phyloP scores from a whole-genome alignment of 768 basidiomycete species.

The Agaricus subrufescens region DNA sequence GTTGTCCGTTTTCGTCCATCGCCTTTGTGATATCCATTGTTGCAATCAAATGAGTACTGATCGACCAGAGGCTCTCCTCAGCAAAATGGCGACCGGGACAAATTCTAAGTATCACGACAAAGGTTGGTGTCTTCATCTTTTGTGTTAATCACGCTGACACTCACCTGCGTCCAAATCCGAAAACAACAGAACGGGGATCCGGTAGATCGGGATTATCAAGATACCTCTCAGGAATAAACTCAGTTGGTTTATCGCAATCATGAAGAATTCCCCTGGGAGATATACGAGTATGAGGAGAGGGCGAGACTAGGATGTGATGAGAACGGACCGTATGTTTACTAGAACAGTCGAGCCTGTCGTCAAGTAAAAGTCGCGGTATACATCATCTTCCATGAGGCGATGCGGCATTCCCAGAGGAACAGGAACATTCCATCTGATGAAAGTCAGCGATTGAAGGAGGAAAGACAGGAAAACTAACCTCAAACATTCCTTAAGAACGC shows the following conservation, averaged over 20 bases:
- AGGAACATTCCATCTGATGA: slow-evolving; percentile 40
- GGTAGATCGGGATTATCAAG: slow-evolving; percentile 30
- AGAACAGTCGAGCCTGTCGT: slow-evolving; percentile 40
- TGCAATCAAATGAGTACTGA: slow-evolving; percentile 38
- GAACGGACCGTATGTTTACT: slow-evolving; percentile 38
- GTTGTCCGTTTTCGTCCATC: slow-evolving; percentile 36
- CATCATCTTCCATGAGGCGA: slow-evolving; percentile 46
- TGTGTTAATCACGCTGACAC: slow-evolving; percentile 7
- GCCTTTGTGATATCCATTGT: slow-evolving; percentile 40
- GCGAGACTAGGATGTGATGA: slow-evolving; percentile 1
- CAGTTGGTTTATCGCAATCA: slow-evolving; percentile 39
- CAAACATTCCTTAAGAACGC: slow-evolving; percentile 42
- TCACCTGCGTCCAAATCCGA: slow-evolving; percentile 55
- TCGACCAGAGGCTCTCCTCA: slow-evolving; percentile 41
- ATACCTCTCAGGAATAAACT: slow-evolving; percentile 49
- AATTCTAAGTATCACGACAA: slow-evolving; percentile 23
- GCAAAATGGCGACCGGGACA: slow-evolving; percentile 56
- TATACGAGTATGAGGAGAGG: not conserved
- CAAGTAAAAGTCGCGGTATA: slow-evolving; percentile 41
- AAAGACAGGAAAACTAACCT: slow-evolving; percentile 25
- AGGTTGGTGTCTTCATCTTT: not conserved
- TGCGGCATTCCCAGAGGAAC: slow-evolving; percentile 50
- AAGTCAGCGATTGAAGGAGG: slow-evolving; percentile 1
- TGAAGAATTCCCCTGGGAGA: slow-evolving; percentile 34
- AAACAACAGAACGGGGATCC: slow-evolving; percentile 45